Evolutionary conservation across 805 yeast genomes (phyloP), one percentile per base, ranked within the genome.

Genomic region (Candida coleopterorum): DNA sequence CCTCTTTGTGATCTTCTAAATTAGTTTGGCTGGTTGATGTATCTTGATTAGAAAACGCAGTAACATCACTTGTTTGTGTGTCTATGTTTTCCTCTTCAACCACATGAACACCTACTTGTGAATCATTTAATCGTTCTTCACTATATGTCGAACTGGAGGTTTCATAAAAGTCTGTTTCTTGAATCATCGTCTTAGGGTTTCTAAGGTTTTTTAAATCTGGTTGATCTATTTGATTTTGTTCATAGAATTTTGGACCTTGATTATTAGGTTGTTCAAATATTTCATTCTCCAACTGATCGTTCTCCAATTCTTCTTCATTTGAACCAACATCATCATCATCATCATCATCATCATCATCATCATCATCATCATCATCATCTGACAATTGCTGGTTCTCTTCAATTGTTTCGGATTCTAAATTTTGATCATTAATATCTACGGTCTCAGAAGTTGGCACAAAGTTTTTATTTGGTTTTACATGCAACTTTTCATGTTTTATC

Each of bases 371-470:
- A 10, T 38, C 37, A 16, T 40, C 42, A 12, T 37, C 41, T 23
- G 32, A 44, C 4, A 39, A 44, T 27, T 48, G 56, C 16, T 58
- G 39, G 3, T 46, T 44, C 12, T 58, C 56, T 5, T 62, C 43
- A 10, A 18, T 34, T 7, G n/a, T 18, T 27, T 21, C 34, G 9
- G 32, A 32, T 9, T 32, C 45, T 18, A 49, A 25, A 14, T 18
- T 29, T 17, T 29, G 32, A 20, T 35, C 21, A 6, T 17, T 9
- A 12, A 28, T 28, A 5, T 16, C 20, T 16, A 17, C 32, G 6
- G 18, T 14, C n/a, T 16, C 22, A 8, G 12, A 8, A 8, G 14
- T 24, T n/a, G n/a, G n/a, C n/a, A n/a, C n/a, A n/a, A n/a, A n/a
- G n/a, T n/a, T n/a, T n/a, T n/a, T n/a, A 8, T 24, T 6, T 8